Evolutionary conservation across 2,329 filamentous ascomycete species (phyloP).

Genomic region (Apiospora kogelbergensis): DNA sequence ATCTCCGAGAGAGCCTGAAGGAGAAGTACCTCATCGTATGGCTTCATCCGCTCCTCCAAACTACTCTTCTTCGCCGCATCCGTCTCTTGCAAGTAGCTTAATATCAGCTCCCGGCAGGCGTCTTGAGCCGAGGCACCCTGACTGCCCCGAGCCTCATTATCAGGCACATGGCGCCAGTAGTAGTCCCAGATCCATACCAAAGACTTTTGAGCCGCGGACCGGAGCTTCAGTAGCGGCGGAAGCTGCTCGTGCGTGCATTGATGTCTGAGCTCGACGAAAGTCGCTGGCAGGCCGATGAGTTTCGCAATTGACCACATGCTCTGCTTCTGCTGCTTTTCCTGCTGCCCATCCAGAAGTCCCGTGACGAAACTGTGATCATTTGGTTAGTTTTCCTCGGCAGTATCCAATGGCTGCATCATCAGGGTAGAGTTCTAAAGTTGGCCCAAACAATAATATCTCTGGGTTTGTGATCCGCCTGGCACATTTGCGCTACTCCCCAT

Average conservation of each 20-base stretch:
- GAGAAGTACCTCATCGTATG: slow-evolving; percentile 38
- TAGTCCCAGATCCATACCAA: slow-evolving; percentile 86
- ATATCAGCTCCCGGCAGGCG: slow-evolving; percentile 34
- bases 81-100: slow-evolving; percentile 35
- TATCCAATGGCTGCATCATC: not conserved
- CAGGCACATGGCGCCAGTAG: slow-evolving; percentile 68
- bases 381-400: not conserved
- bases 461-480: not conserved
- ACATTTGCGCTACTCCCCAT: not conserved
- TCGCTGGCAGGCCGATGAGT: slow-evolving; percentile 67
- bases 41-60: slow-evolving; percentile 31
- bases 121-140: slow-evolving; percentile 9
- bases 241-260: slow-evolving; percentile 89
- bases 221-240: slow-evolving; percentile 71
- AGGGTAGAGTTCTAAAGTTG: not conserved
- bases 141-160: slow-evolving; percentile 8
- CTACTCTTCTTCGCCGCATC: slow-evolving; percentile 16
- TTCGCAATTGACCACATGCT: slow-evolving; percentile 73
- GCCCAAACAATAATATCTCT: not conserved
- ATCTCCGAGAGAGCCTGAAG: slow-evolving; percentile 40
- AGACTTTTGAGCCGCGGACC: slow-evolving; percentile 67
- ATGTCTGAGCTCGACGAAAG: slow-evolving; percentile 86
- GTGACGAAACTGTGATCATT: slow-evolving; percentile 68
- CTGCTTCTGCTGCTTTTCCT: slow-evolving; percentile 65
- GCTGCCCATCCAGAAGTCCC: slow-evolving; percentile 73